Evolutionary conservation across 2,329 filamentous ascomycete species (phyloP).

Genomic region (Pseudogymnoascus sp.): DNA sequence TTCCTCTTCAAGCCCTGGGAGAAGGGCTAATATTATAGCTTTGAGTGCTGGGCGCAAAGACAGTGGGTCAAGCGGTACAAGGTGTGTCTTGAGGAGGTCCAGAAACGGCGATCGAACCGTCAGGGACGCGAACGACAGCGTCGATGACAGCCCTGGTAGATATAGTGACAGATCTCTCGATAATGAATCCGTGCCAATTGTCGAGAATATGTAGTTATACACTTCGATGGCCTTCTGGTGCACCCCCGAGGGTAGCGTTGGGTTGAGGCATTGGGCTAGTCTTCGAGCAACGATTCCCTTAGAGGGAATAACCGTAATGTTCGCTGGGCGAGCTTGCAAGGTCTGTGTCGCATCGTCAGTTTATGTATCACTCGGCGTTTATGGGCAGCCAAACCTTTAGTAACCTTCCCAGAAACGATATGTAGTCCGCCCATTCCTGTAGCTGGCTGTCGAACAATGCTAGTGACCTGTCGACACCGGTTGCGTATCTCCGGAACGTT

Average conservation of each 20-base stretch:
- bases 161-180: conserved; percentile 79
- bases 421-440: conserved; percentile 99
- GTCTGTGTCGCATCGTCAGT: conserved; percentile 48
- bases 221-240: conserved; percentile 97
- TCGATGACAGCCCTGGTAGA: conserved; percentile 79
- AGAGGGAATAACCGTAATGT: conserved; percentile 67
- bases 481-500: conserved; percentile 79
- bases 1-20: conserved; percentile 91
- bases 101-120: conserved; percentile 83
- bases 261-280: conserved; percentile 90
- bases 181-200: conserved; percentile 74
- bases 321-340: conserved; percentile 74
- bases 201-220: conserved; percentile 79
- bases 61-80: conserved; percentile 63
- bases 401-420: conserved; percentile 86
- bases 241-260: conserved; percentile 85
- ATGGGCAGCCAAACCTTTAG: conserved; percentile 59
- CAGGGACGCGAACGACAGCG: conserved; percentile 89
- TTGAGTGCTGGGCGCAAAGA: conserved; percentile 82
- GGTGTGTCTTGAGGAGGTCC: conserved; percentile 71
- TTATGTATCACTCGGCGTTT: conserved; percentile 7
- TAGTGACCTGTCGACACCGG: conserved; percentile 78
- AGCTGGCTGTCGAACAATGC: conserved; percentile 85
- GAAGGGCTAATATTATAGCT: conserved; percentile 76
- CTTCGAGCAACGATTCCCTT: conserved; percentile 81